Conservation (phyloP, 176 grass and related monocot genomes). For the Triticum turgidum region DNA sequence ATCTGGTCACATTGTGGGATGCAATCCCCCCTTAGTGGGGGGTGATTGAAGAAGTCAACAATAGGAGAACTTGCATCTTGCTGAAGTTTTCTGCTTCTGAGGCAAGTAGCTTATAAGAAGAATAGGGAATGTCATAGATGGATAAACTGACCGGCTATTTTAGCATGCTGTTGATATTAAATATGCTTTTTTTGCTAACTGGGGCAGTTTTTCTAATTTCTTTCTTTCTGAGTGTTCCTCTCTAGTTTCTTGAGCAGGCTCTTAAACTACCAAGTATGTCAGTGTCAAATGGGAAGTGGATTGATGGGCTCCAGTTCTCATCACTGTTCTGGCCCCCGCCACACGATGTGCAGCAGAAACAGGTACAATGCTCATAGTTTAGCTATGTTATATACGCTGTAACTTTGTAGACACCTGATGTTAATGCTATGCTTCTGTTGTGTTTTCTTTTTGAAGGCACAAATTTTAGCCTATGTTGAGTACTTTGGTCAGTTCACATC, state of each 20-base stretch:
- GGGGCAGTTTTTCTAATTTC: conserved; percentile 36
- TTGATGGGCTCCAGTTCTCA: conserved; percentile 74
- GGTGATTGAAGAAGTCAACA: conserved; percentile 27
- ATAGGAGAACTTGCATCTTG: conserved; percentile 26
- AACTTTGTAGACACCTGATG: conserved; percentile 13
- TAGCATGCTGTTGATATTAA: conserved; percentile 36
- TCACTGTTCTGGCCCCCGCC: conserved; percentile 87
- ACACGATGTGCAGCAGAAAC: conserved; percentile 75
- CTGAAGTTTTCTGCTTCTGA: conserved; percentile 27
- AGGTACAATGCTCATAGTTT: conserved; percentile 48
- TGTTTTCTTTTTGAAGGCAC: conserved; percentile 63
- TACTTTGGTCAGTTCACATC: conserved; percentile 97
- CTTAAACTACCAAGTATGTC: conserved; percentile 67
- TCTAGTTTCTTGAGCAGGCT: conserved; percentile 53
- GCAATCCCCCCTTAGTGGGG: conserved; percentile 22
- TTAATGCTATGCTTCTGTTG: background rate
- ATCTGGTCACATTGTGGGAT: conserved; percentile 11
- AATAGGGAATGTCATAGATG: conserved; percentile 32
- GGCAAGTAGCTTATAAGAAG: conserved; percentile 44
- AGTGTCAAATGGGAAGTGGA: conserved; percentile 81
- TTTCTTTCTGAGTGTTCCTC: conserved; percentile 35
- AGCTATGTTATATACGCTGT: background rate
- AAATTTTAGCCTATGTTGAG: conserved; percentile 96
- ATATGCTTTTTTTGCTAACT: conserved; percentile 20
- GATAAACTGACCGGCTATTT: conserved; percentile 19